Base-by-base conservation (phyloP, 1,284 basidiomycete genomes). In the Hymenochaete sp. region DNA sequence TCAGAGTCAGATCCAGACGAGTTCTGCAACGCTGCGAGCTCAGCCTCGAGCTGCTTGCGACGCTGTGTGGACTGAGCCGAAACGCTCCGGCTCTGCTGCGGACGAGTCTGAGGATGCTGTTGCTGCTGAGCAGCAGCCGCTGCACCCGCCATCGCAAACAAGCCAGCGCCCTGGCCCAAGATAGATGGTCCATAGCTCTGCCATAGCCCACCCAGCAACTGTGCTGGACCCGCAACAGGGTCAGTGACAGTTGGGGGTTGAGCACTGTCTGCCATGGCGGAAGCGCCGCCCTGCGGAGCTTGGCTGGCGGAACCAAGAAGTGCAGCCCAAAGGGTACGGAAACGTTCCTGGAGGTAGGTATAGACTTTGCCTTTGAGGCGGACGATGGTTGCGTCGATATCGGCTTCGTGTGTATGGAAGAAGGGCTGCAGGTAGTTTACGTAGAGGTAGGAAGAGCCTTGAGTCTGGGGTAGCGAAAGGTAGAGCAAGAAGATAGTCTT, bases 401-500 rank as follows among this genome's bases (percentile, higher is more conserved):
- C 76, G 4, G 67, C 57, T 64, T 93, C 89, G 59, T 93, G 84
- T 8, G 69, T 60, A 48, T 72, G 70, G 56, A 93, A 77, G 68
- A 90, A 83, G 0, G 90, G 90, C 41, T 79, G 75, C 10, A 93
- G 75, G 53, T 89, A 78, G 18, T 73, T 67, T 44, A 68, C 67
- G 66, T 92, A 93, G 57, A 93, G 65, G 59, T 81, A 87, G 1
- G 85, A 82, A 0, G 90, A 77, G 19, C 90, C 90, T 53, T 76
- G 75, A 9, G 88, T 92, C 59, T 93, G 89, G 0, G 92, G 92
- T n/a, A 93, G 76, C 9, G 81, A 82, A 45, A 95, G 79, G 67
- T 90, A 95, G 48, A 93, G 77, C 26, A 95, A 76, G 58, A 91
- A 83, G 47, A 91, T 59, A 3, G 81, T 85, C 71, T 93, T 93